These are phyloP conservation scores for Trichoderma cornu-damae DNA, from an alignment of 2,329 filamentous ascomycete genomes.

Conservation along the genomic window DNA sequence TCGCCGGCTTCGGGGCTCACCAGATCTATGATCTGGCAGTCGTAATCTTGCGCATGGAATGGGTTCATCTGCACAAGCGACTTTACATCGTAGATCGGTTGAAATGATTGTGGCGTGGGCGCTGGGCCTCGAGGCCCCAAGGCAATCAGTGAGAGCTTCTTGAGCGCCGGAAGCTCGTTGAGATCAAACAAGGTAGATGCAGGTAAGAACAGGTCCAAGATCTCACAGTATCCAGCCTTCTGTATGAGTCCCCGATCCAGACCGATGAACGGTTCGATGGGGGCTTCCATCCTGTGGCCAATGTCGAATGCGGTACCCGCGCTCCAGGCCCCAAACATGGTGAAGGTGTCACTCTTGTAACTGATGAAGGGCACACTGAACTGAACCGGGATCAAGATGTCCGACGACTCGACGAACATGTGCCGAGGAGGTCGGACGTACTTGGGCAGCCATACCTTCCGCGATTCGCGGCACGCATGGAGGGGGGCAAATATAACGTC, in stretches of 20 bases:
- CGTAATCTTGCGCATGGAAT: conserved; percentile 3
- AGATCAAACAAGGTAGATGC: conserved; percentile 1
- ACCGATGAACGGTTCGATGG: conserved; percentile 3
- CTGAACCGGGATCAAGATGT: background rate
- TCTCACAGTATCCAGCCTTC: conserved; percentile 10
- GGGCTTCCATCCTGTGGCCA: background rate
- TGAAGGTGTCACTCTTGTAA: conserved; percentile 19
- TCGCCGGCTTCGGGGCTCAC: background rate
- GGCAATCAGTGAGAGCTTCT: conserved; percentile 9
- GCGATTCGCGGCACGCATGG: conserved; percentile 15
- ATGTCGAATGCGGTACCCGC: background rate
- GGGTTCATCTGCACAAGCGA: conserved; percentile 8
- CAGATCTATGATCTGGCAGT: conserved; percentile 13
- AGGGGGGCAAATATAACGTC: conserved; percentile 16
- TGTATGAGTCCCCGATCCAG: conserved; percentile 8
- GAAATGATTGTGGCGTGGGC: too few species aligned
- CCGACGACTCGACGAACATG: background rate
- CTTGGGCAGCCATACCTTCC: conserved; percentile 6
- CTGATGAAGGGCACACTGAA: conserved; percentile 17
- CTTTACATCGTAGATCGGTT: too few species aligned
- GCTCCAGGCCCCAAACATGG: conserved; percentile 19
- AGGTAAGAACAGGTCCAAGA: background rate
- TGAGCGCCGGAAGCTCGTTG: conserved; percentile 5
- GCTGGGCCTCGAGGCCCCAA: conserved; percentile 5
- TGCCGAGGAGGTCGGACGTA: background rate